These are phyloP conservation scores for Nemania sp. DNA, from an alignment of 2,329 filamentous ascomycete species.

Conservation along the genomic window DNA sequence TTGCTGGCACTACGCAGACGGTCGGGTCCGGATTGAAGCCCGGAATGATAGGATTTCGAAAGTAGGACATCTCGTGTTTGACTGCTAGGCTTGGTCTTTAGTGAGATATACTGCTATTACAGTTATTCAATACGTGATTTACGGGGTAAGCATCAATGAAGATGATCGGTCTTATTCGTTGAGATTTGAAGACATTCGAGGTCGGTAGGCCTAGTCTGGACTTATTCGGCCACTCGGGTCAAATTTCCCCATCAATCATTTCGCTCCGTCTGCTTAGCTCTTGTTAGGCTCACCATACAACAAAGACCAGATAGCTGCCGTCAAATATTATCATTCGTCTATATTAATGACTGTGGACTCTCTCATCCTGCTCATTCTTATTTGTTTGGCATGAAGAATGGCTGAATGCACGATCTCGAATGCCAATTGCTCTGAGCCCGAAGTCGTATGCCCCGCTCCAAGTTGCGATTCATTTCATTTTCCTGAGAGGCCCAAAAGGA, in stretches of 20 bases:
- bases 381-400: not conserved
- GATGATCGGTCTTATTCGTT: not conserved
- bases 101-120: not conserved
- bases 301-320: not conserved
- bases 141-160: not conserved
- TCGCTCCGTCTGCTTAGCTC: not conserved
- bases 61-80: conserved; percentile 27
- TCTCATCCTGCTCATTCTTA: not conserved
- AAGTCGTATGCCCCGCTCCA: no score
- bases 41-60: conserved; percentile 57
- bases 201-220: conserved; percentile 1
- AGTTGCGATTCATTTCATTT: no score
- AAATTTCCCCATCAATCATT: conserved; percentile 32
- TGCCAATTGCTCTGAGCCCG: not conserved
- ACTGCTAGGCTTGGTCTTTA: not conserved
- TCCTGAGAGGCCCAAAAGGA: no score
- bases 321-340: not conserved
- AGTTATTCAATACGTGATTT: not conserved
- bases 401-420: not conserved
- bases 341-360: not conserved
- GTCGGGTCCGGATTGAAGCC: conserved; percentile 68
- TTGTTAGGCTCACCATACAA: not conserved
- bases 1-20: conserved; percentile 41
- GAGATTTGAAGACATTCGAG: not conserved
- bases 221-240: conserved; percentile 17